These are phyloP conservation scores for Striga asiatica DNA, from an alignment of 257 asterid species.

Conservation along the genomic window DNA sequence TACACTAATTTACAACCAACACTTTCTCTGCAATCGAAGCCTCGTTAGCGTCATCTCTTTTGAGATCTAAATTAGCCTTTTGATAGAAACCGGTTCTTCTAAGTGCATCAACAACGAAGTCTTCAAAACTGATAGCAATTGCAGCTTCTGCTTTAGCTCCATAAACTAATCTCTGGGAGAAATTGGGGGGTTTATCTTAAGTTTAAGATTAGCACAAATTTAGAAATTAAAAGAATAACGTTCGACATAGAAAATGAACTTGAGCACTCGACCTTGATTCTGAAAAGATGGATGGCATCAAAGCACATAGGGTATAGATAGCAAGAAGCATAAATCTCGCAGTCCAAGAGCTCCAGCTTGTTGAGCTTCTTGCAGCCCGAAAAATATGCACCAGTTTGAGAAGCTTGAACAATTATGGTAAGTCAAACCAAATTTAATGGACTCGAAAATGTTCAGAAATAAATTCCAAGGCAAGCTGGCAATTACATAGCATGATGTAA, in stretches of 20 bases:
- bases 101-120: conserved; percentile 87
- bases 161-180: conserved; percentile 85
- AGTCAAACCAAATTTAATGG: background rate
- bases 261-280: conserved; percentile 49
- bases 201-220: background rate
- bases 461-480: too few relatives aligned
- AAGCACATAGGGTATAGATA: conserved; percentile 99
- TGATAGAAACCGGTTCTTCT: conserved; percentile 94
- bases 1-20: too few relatives aligned
- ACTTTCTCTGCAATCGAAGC: conserved; percentile 85
- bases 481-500: too few relatives aligned
- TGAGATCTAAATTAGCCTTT: conserved; percentile 76
- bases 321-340: conserved; percentile 94
- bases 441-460: background rate
- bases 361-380: conserved; percentile 94
- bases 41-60: conserved; percentile 68
- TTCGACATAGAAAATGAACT: background rate
- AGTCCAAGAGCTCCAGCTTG: conserved; percentile 80
- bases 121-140: conserved; percentile 89
- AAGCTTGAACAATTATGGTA: background rate
- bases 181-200: background rate
- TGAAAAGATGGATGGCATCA: conserved; percentile 94
- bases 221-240: background rate
- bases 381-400: conserved; percentile 11
- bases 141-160: conserved; percentile 99